Evolutionary conservation across 139 green algal species (phyloP), one percentile per base, ranked within the genome.

Genomic region (Auxenochlorella protothecoides): DNA sequence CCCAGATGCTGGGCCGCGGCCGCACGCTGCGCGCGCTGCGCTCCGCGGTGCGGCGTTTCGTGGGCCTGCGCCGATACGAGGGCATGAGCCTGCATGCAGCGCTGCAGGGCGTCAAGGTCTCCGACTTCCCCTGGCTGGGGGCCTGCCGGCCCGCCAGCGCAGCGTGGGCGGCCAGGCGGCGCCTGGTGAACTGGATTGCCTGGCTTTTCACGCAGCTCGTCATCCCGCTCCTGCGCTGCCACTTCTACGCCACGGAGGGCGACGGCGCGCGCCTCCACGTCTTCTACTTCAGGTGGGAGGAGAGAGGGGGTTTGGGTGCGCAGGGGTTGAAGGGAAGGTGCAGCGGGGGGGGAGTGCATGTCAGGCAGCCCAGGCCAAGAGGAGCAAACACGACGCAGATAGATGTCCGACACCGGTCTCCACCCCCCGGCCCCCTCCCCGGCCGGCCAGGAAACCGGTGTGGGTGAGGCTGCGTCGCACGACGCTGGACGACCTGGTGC

Each of bases 221-320:
- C 66, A 65, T 89, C 57, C 92, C 92, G 54, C 83, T 97, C 65
- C 74, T 97, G 64, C 74, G 92, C 2, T 73, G 86, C 6, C 80
- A 89, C 83, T 97, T 97, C 72, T 97, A 96, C 70, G 72, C 85
- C 69, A 97, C 92, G 0, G 92, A 97, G 76, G 89, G 78, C 52
- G 89, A 97, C 78, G 75, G 84, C 5, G 87, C 91, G 77, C 79
- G 84, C 51, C 82, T 91, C 62, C 55, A 84, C 63, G 87, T 97
- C 7, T 88, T 90, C 69, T 96, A 92, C 75, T 96, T 89, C 82
- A 81, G 81, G 83, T 79, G 66, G 9, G 67, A 3, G 9, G 2
- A 44, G 59, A 3, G 59, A 13, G 59, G 59, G 13, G 59, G 59
- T 2, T n/a, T 12, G 59, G 59, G 12, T n/a, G 59, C 12, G 59